Percentiles rank a stretch among this genome's conserved stretches.
These are phyloP conservation scores for Vickermania ingenoplastis DNA, from an alignment of 208 protist species.

Conservation along the genomic window DNA sequence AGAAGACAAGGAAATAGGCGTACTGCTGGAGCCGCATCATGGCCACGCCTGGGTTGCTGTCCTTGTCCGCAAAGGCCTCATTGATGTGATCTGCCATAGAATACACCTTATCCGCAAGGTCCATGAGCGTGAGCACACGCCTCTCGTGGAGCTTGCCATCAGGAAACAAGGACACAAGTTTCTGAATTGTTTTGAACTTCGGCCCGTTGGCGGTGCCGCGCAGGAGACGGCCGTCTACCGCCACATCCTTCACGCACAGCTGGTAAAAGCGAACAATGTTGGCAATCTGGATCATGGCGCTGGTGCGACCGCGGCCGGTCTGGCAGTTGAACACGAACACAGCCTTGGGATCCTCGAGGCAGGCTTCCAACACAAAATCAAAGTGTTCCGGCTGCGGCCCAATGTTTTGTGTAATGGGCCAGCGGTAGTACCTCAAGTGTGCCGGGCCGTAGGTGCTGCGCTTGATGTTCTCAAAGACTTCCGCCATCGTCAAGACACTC, in stretches of 20 bases:
- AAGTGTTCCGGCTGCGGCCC: conserved; percentile 74
- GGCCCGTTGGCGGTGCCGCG: conserved; percentile 27
- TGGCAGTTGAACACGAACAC: conserved; percentile 85
- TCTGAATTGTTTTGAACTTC: conserved; percentile 76
- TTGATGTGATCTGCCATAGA: conserved; percentile 80
- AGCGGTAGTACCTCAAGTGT: conserved; percentile 61
- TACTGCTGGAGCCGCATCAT: conserved; percentile 82
- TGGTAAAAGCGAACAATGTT: conserved; percentile 88
- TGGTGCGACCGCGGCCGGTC: conserved; percentile 68
- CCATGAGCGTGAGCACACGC: conserved; percentile 66
- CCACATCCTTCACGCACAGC: conserved; percentile 59
- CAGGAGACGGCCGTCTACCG: conserved; percentile 57
- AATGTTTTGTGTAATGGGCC: conserved; percentile 73
- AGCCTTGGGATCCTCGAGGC: conserved; percentile 60
- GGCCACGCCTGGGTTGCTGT: conserved; percentile 41
- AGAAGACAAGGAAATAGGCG: conserved; percentile 78
- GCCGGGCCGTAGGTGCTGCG: conserved; percentile 11
- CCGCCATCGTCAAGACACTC: conserved; percentile 48
- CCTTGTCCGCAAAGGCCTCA: conserved; percentile 43
- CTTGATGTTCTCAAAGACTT: conserved; percentile 43
- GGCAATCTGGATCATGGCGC: conserved; percentile 79
- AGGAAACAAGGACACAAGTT: conserved; percentile 80
- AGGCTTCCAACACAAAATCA: conserved; percentile 76
- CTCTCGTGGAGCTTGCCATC: conserved; percentile 82
- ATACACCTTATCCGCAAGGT: conserved; percentile 80